These are phyloP conservation scores for Plenodomus tracheiphilus DNA, from an alignment of 2,329 filamentous ascomycete species.

Conservation along the genomic window DNA sequence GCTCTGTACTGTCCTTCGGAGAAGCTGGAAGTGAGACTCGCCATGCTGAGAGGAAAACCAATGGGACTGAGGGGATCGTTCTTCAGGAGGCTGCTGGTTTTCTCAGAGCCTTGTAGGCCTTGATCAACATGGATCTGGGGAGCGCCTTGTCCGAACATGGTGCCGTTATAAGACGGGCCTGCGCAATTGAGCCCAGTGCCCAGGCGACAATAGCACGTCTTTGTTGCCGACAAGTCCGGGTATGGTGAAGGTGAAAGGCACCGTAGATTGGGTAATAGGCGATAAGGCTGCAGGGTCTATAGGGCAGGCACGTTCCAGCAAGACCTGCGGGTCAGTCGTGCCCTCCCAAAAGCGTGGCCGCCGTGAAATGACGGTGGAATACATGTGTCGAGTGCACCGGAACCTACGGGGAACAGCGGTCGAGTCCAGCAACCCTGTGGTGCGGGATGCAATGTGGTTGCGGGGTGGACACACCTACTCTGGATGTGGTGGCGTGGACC, in stretches of 20 bases:
- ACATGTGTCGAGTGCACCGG: no score
- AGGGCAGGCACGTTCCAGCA: neutral
- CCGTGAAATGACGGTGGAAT: no score
- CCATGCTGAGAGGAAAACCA: slow-evolving; percentile 12
- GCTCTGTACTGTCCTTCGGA: slow-evolving; percentile 33
- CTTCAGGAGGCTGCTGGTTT: neutral
- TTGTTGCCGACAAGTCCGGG: neutral
- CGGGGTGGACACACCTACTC: neutral
- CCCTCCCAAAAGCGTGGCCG: neutral
- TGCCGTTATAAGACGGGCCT: neutral
- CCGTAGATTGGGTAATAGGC: neutral
- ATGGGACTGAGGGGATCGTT: neutral
- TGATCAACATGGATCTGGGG: neutral
- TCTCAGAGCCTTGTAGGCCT: neutral
- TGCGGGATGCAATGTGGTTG: neutral
- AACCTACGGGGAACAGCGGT: no score
- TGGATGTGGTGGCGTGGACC: neutral
- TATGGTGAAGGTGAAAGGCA: neutral
- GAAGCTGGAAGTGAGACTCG: slow-evolving; percentile 6
- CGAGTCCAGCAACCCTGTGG: neutral
- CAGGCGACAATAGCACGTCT: neutral
- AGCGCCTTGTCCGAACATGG: neutral
- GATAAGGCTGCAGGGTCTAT: slow-evolving; percentile 5
- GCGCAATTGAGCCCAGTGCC: neutral
- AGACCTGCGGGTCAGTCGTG: neutral